phyloP scores from a whole-genome alignment of 345 rosid genomes.

The Hevea brasiliensis region DNA sequence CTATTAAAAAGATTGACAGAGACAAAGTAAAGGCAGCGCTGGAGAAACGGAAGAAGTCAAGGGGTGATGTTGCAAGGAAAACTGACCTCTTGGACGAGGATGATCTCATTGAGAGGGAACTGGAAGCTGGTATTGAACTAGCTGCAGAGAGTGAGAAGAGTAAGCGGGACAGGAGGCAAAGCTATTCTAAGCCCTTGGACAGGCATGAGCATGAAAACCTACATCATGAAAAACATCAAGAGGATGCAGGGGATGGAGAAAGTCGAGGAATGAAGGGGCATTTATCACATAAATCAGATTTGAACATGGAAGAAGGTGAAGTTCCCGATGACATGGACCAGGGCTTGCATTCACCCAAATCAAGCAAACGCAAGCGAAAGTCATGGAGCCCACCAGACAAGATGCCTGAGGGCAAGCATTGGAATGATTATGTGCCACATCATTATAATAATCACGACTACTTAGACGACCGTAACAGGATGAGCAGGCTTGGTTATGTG shows the following conservation, averaged over 20 bases:
- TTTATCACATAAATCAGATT: conserved; percentile 19
- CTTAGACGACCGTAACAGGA: conserved; percentile 11
- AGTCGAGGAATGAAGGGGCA: conserved; percentile 31
- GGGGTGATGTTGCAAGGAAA: conserved; percentile 23
- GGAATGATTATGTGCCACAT: conserved; percentile 12
- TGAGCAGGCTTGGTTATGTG: conserved; percentile 7
- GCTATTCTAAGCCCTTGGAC: conserved; percentile 14
- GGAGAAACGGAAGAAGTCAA: conserved; percentile 24
- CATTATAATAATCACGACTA: conserved; percentile 13
- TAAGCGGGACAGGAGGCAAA: conserved; percentile 23
- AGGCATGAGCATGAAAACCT: conserved; percentile 13
- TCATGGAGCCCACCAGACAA: conserved; percentile 16
- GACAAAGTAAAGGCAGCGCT: conserved; percentile 25
- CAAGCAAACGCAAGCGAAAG: conserved; percentile 19
- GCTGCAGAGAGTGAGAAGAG: conserved; percentile 25
- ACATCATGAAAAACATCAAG: conserved; percentile 10
- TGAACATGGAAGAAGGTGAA: conserved; percentile 63
- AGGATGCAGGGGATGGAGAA: conserved; percentile 14
- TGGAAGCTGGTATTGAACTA: conserved; percentile 28
- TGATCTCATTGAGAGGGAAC: conserved; percentile 33
- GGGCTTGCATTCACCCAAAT: conserved; percentile 20
- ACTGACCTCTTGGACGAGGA: conserved; percentile 24
- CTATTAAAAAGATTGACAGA: conserved; percentile 29
- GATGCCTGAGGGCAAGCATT: conserved; percentile 8
- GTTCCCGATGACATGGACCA: conserved; percentile 28